These are phyloP conservation scores for Penicillium capsulatum DNA, from an alignment of 2,329 filamentous ascomycete genomes.

Conservation along the genomic window DNA sequence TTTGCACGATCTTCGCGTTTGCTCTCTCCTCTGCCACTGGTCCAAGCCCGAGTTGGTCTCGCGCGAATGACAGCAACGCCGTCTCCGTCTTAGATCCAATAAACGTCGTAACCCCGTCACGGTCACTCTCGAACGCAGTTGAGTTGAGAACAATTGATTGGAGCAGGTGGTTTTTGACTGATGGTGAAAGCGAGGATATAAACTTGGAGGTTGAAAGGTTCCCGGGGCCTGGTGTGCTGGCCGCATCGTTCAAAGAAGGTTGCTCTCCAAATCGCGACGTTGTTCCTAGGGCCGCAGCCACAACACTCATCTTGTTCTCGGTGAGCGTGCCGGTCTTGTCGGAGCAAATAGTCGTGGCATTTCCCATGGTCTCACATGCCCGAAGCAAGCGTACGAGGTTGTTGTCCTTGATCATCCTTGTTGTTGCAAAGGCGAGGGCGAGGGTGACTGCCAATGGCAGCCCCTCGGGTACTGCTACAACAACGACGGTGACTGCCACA, in stretches of 20 bases:
- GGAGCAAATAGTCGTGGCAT: conserved; percentile 60
- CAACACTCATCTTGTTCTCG: conserved; percentile 60
- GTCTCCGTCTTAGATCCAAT: conserved; percentile 76
- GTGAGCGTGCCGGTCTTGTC: conserved; percentile 65
- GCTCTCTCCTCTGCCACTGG: conserved; percentile 59
- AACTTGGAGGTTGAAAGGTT: conserved; percentile 54
- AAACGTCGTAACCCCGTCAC: conserved; percentile 58
- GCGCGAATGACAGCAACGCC: conserved; percentile 65
- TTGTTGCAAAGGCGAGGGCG: conserved; percentile 60
- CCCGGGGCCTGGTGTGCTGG: too few species aligned
- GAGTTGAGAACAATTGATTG: conserved; percentile 66
- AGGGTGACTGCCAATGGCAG: conserved; percentile 59
- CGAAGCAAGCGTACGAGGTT: conserved; percentile 58
- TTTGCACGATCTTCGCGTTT: conserved; percentile 55
- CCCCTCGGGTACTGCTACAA: conserved; percentile 59
- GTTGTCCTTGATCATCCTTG: conserved; percentile 60
- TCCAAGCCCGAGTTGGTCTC: conserved; percentile 62
- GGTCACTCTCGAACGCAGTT: conserved; percentile 64
- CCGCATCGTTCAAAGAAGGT: too few species aligned
- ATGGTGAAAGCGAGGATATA: conserved; percentile 48
- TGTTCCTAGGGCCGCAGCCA: conserved; percentile 54
- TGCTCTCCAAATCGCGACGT: conserved; percentile 44
- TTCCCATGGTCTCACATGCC: conserved; percentile 62
- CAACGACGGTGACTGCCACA: conserved; percentile 56
- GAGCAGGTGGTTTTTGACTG: conserved; percentile 55